These are phyloP conservation scores for Naganishia randhawae DNA, from an alignment of 768 basidiomycete species.

Conservation along the genomic window DNA sequence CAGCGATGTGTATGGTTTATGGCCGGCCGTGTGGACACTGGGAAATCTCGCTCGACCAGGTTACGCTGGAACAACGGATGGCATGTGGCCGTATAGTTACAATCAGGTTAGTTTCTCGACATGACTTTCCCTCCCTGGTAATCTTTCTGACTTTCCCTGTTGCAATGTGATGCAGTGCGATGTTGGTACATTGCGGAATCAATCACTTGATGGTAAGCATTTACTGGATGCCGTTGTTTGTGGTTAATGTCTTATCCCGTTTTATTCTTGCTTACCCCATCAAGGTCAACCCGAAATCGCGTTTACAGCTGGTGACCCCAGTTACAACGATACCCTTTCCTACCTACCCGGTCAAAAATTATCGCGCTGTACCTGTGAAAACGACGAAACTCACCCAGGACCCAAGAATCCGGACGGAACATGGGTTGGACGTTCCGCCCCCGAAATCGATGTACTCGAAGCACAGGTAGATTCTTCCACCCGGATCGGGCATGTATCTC, in stretches of 20 bases:
- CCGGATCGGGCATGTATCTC: constrained; percentile 64
- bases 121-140: background rate
- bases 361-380: constrained; percentile 80
- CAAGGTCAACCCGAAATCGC: constrained; percentile 60
- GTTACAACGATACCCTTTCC: constrained; percentile 60
- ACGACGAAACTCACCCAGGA: constrained; percentile 76
- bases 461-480: constrained; percentile 56
- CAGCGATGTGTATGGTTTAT: constrained; percentile 45
- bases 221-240: background rate
- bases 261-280: background rate
- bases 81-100: constrained; percentile 52
- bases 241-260: background rate
- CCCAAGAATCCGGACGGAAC: constrained; percentile 72
- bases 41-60: constrained; percentile 53
- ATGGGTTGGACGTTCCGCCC: constrained; percentile 74
- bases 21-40: constrained; percentile 49
- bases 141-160: background rate
- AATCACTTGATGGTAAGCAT: constrained; percentile 59
- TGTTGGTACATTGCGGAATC: constrained; percentile 84
- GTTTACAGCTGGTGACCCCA: constrained; percentile 60
- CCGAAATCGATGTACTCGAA: constrained; percentile 88
- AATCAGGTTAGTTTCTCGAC: constrained; percentile 34
- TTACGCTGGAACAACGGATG: constrained; percentile 45
- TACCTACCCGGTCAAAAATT: constrained; percentile 84
- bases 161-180: constrained; percentile 65